These are phyloP conservation scores for Glomus cerebriforme DNA, from an alignment of 192 early-diverging fungal species.

Conservation along the genomic window DNA sequence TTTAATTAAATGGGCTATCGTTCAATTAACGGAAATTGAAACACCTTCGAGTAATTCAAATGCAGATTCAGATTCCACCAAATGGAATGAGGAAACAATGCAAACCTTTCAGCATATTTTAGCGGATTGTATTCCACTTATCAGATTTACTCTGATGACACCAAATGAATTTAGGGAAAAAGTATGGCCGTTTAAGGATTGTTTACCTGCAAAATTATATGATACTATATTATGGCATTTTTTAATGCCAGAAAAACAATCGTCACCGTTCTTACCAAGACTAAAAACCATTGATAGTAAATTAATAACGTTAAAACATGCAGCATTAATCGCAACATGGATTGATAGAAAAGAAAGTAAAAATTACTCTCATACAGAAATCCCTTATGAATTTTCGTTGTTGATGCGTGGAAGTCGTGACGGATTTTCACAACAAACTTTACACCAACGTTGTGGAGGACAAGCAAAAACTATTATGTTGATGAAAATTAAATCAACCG, in stretches of 20 bases:
- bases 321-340: conserved; percentile 15
- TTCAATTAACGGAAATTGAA: not conserved
- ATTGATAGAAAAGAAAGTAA: conserved; percentile 11
- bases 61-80: not conserved
- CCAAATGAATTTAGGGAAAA: conserved; percentile 14
- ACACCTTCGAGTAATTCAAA: not conserved
- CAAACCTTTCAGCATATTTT: conserved; percentile 9
- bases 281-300: conserved; percentile 16
- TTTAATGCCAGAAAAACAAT: not conserved
- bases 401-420: conserved; percentile 18
- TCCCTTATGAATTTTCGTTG: conserved; percentile 24
- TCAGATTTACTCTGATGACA: conserved; percentile 18
- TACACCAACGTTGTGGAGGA: conserved; percentile 11
- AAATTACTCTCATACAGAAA: not conserved
- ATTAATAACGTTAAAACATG: conserved; percentile 21
- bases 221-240: conserved; percentile 14
- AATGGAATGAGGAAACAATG: not conserved
- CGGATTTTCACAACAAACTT: not conserved
- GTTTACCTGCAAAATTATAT: not conserved
- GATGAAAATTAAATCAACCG: not conserved
- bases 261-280: not conserved
- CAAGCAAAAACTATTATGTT: conserved; percentile 1
- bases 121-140: conserved; percentile 7
- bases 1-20: conserved; percentile 8
- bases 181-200: conserved; percentile 26